Base-by-base conservation (phyloP, 257 asterid species). In the Solanum paucissectum region DNA sequence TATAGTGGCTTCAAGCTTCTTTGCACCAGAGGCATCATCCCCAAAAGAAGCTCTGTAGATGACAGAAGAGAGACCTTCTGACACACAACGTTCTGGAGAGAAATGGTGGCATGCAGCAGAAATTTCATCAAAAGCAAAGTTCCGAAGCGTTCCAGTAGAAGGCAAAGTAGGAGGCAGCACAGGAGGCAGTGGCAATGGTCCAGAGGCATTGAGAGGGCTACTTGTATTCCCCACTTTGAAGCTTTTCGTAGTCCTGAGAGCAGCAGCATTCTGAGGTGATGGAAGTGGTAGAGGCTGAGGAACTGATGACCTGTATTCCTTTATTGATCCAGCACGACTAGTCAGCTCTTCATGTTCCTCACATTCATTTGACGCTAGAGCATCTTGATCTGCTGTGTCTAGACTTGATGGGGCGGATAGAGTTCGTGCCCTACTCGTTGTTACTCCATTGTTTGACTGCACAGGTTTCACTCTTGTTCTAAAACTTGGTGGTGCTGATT, bases 281-380 rank as follows among this genome's bases (percentile, higher is more conserved):
- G 98, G 99, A 38, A 96, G 98, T 71, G 99, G 99, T 88, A 96
- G 98, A 12, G 99, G 99, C 84, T 94, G 99, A 90, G 99, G 98
- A 75, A 89, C 88, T 3, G 94, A 93, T 4, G 96, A 91, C 73
- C 86, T 93, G 90, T 90, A 83, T 76, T 96, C 98, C 88, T 93
- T 96, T 91, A 88, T 92, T 9, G 96, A 94, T 60, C 96, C 98
- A 83, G 90, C 86, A 9, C 94, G 96, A 87, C 89, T 85, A 92
- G 89, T 93, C 89, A 92, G 89, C 86, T 93, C 98, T 71, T 93
- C 98, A 84, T 88, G 94, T 86, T 95, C 98, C 62, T 95, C 98
- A 73, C 38, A 90, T 84, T 95, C 96, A 81, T 90, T 58, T 12
- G 97, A 88, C 12, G 90, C 72, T 9, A 94, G 92, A 49, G 92